phyloP scores from a whole-genome alignment of 139 green algal species.

The Ettlia oleoabundans region DNA sequence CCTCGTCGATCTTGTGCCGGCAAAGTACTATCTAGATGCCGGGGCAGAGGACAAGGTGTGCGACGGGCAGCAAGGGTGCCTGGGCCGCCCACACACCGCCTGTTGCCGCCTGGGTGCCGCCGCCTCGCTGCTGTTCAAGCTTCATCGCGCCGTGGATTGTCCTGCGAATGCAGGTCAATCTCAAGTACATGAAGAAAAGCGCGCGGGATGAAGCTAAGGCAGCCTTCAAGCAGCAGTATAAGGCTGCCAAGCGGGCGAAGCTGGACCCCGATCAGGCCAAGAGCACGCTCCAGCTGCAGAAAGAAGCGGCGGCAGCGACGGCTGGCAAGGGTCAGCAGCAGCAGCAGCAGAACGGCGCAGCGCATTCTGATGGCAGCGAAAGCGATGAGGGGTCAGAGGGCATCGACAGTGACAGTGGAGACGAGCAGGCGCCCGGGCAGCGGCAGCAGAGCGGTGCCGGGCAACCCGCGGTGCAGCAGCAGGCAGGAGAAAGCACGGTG shows the following conservation, averaged over 20 bases:
- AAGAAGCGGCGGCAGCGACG: constrained; percentile 31
- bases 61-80: no score
- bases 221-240: constrained; percentile 67
- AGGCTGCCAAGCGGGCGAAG: constrained; percentile 64
- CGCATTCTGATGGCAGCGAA: neutral
- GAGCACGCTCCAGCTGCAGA: constrained; percentile 63
- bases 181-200: constrained; percentile 61
- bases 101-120: no score
- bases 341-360: neutral
- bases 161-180: constrained; percentile 23
- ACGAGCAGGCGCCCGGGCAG: neutral
- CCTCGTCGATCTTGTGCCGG: constrained; percentile 75
- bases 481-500: neutral
- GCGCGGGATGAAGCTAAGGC: constrained; percentile 53
- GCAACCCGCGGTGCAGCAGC: neutral
- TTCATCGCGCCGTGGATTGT: no score
- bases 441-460: neutral
- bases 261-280: constrained; percentile 67
- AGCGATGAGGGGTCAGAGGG: neutral
- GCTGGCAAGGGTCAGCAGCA: no score
- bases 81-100: no score
- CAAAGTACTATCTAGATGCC: constrained; percentile 60
- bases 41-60: constrained; percentile 9
- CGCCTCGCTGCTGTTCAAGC: no score
- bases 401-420: neutral